These are phyloP conservation scores for Chlorella sp. DNA, from an alignment of 139 green algal species.

Conservation along the genomic window DNA sequence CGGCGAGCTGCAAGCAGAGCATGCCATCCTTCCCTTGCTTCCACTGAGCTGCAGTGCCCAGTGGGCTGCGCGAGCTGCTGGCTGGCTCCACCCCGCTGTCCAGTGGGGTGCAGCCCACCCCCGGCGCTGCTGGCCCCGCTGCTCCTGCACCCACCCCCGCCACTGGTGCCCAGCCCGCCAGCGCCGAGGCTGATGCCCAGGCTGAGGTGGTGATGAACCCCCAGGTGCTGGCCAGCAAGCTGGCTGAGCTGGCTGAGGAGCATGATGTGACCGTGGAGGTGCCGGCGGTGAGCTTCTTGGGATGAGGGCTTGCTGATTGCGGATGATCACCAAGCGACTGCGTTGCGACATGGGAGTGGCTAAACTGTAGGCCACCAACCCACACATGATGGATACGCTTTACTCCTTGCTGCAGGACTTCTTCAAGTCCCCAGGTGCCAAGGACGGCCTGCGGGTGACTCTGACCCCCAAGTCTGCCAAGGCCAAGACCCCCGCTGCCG, in stretches of 20 bases:
- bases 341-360: too few relatives aligned
- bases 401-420: conserved; percentile 15
- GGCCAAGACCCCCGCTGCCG: not conserved
- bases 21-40: not conserved
- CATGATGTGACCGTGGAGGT: conserved; percentile 40
- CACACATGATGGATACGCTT: not conserved
- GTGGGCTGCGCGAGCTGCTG: conserved; percentile 13
- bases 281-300: conserved; percentile 29
- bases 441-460: conserved; percentile 13
- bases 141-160: conserved; percentile 41
- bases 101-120: not conserved
- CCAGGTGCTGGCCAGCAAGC: conserved; percentile 33
- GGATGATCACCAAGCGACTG: too few relatives aligned
- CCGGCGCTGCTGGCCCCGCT: not conserved
- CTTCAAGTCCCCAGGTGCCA: not conserved
- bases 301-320: not conserved
- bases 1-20: not conserved
- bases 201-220: conserved; percentile 19
- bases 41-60: conserved; percentile 5
- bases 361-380: too few relatives aligned
- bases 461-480: conserved; percentile 24
- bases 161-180: not conserved
- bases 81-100: not conserved
- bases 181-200: not conserved
- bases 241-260: conserved; percentile 26